Conservation (phyloP, 768 basidiomycete genomes). For the Boletus pseudopeckii region DNA sequence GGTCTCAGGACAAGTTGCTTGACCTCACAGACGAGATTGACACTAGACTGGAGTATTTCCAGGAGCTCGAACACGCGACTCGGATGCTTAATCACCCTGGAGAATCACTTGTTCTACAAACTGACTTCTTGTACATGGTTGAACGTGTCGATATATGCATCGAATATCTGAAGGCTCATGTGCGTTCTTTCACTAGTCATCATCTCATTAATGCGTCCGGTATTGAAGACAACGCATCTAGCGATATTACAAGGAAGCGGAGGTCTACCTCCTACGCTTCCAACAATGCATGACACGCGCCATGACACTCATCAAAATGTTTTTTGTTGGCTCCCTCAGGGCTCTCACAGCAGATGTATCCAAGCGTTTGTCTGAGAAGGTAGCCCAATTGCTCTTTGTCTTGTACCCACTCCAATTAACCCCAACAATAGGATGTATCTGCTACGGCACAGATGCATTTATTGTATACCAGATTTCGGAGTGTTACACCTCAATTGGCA, state of each 20-base stretch:
- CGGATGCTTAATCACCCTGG: conserved; percentile 94
- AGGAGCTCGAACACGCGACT: conserved; percentile 89
- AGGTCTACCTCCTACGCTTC: conserved; percentile 92
- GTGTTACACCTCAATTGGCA: conserved; percentile 64
- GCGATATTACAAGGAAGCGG: conserved; percentile 90
- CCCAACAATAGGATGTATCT: conserved; percentile 60
- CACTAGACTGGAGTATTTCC: conserved; percentile 84
- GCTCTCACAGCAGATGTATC: conserved; percentile 76
- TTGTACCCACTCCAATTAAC: not conserved
- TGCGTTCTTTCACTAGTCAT: conserved; percentile 38
- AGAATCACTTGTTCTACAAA: conserved; percentile 83
- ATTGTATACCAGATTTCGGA: conserved; percentile 84
- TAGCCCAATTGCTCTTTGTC: conserved; percentile 19
- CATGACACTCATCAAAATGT: conserved; percentile 98
- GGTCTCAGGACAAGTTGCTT: conserved; percentile 65
- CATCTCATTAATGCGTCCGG: not conserved
- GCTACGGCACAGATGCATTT: conserved; percentile 78
- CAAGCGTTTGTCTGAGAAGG: conserved; percentile 74
- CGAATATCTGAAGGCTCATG: conserved; percentile 83
- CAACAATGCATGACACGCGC: conserved; percentile 98
- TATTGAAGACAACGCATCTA: conserved; percentile 31
- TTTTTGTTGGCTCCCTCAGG: conserved; percentile 82
- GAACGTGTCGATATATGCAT: conserved; percentile 94
- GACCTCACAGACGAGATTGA: conserved; percentile 82
- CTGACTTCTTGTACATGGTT: conserved; percentile 94